Percentiles rank a stretch among this genome's conserved stretches.
Conservation (phyloP, 2,329 filamentous ascomycete species). For the Botrytis medusae region DNA sequence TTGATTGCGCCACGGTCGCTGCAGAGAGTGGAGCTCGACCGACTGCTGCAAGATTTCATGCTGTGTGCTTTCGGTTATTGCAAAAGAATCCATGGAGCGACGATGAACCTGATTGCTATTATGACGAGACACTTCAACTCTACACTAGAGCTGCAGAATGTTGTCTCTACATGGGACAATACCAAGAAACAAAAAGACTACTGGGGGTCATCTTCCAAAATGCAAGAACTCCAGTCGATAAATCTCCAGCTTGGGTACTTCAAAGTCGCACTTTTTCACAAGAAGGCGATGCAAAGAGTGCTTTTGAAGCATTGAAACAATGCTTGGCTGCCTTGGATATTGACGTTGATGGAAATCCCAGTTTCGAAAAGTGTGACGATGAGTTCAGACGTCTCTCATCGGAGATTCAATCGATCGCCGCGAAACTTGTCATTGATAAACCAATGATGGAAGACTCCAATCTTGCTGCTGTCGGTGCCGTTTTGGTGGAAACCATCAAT, state of each 20-base stretch:
- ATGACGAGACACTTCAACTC: constrained; percentile 80
- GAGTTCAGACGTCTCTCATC: constrained; percentile 66
- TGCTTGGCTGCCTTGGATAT: constrained; percentile 71
- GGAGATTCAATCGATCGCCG: constrained; percentile 59
- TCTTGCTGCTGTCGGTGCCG: constrained; percentile 64
- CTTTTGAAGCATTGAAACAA: constrained; percentile 68
- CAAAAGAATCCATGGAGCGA: constrained; percentile 78
- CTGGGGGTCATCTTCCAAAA: constrained; percentile 68
- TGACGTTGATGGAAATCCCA: constrained; percentile 62
- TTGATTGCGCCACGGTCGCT: constrained; percentile 74
- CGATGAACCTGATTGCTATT: constrained; percentile 68
- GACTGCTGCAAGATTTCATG: constrained; percentile 81
- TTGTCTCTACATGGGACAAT: constrained; percentile 74
- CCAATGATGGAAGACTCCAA: constrained; percentile 50
- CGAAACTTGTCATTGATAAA: constrained; percentile 47
- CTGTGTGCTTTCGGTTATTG: constrained; percentile 72
- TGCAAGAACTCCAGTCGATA: constrained; percentile 72
- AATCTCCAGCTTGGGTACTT: constrained; percentile 79
- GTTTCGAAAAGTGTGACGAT: constrained; percentile 74
- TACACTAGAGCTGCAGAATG: constrained; percentile 80
- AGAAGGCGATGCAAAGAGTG: constrained; percentile 66
- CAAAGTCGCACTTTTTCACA: constrained; percentile 77
- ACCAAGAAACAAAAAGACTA: constrained; percentile 65
- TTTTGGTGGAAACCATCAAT: constrained; percentile 67
- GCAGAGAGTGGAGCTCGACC: constrained; percentile 79